These are phyloP conservation scores for Candida corydali DNA, from an alignment of 805 yeast genomes.

Conservation along the genomic window DNA sequence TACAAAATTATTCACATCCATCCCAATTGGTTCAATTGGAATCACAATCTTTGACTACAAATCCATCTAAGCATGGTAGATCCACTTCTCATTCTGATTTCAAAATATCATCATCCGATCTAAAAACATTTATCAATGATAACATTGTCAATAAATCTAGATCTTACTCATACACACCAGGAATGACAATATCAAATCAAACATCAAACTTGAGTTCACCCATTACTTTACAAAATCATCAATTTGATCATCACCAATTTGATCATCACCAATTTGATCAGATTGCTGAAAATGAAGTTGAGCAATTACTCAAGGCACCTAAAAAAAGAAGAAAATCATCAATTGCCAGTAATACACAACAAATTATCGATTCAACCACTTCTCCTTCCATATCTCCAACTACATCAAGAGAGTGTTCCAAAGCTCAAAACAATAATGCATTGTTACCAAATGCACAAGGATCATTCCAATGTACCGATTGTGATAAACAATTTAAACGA, in stretches of 20 bases:
- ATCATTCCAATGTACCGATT: conserved; percentile 38
- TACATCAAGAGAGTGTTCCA: conserved; percentile 1
- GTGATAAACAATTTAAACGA: conserved; percentile 40
- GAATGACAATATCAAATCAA: not conserved
- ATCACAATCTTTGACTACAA: not conserved
- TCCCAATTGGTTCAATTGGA: not conserved
- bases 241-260: too few species aligned
- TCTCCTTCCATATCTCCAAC: conserved; percentile 4
- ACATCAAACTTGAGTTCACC: conserved; percentile 3
- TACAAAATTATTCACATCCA: conserved; percentile 4
- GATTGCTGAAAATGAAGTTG: conserved; percentile 4
- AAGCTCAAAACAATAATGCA: not conserved
- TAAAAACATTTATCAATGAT: not conserved
- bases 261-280: conserved; percentile 8
- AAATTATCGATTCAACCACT: not conserved
- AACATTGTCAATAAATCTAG: not conserved
- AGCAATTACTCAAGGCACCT: not conserved
- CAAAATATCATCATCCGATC: conserved; percentile 11
- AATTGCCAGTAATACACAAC: not conserved
- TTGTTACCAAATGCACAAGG: conserved; percentile 4
- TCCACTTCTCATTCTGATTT: conserved; percentile 15
- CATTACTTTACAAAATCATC: conserved; percentile 2
- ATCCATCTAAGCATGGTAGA: conserved; percentile 5
- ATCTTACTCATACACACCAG: conserved; percentile 6
- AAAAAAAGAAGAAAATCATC: conserved; percentile 10